These are phyloP conservation scores for Debaryomyces singareniensis DNA, from an alignment of 1,139 yeast species.

Conservation along the genomic window DNA sequence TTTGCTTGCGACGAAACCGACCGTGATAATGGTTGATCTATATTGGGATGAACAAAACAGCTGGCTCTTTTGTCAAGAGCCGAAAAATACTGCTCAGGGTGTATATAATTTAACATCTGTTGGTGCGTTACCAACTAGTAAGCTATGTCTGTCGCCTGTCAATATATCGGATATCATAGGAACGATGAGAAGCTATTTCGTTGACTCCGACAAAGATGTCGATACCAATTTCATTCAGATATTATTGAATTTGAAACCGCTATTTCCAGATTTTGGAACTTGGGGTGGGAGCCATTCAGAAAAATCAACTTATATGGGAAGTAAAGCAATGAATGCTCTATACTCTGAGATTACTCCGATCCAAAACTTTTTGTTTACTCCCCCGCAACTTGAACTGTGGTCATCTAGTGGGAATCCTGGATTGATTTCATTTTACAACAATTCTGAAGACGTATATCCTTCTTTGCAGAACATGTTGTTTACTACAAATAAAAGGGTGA, in stretches of 20 bases:
- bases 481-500: constrained; percentile 32
- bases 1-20: constrained; percentile 46
- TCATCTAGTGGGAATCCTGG: constrained; percentile 1
- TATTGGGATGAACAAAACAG: constrained; percentile 53
- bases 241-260: constrained; percentile 38
- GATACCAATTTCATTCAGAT: constrained; percentile 50
- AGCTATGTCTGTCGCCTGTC: constrained; percentile 38
- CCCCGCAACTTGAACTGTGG: constrained; percentile 14
- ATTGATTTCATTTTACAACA: constrained; percentile 13
- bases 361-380: constrained; percentile 20
- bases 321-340: neutral
- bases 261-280: too few species aligned
- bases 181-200: constrained; percentile 31
- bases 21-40: constrained; percentile 51
- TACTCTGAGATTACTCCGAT: constrained; percentile 5
- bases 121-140: constrained; percentile 10
- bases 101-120: too few species aligned
- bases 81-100: too few species aligned
- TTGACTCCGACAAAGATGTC: constrained; percentile 47
- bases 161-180: constrained; percentile 33
- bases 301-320: neutral
- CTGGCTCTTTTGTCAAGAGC: constrained; percentile 73
- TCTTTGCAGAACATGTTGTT: constrained; percentile 39
- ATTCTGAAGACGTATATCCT: constrained; percentile 26
- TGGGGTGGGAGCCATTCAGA: neutral